Evolutionary conservation across 192 early-diverging fungal genomes (phyloP).

Genomic region (Geranomyces michiganensis): DNA sequence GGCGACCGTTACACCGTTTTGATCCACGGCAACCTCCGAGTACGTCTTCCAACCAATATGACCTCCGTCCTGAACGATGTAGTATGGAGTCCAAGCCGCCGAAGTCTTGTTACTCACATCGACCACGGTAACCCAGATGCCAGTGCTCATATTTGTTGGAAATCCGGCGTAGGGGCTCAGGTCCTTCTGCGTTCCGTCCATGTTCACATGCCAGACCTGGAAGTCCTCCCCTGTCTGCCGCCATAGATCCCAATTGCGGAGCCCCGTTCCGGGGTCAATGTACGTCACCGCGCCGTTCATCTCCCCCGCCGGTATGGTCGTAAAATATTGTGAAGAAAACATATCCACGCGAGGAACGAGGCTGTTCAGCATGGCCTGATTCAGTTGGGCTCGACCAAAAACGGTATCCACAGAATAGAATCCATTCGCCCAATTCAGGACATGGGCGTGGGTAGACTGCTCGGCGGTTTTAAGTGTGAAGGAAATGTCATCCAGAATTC

Average conservation of each 20-base stretch:
- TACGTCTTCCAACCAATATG: slow-evolving; percentile 14
- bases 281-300: slow-evolving; percentile 12
- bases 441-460: background rate
- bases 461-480: background rate
- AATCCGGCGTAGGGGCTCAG: too few relatives aligned
- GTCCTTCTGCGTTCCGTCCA: too few relatives aligned
- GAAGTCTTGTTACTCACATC: too few relatives aligned
- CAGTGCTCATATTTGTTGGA: too few relatives aligned
- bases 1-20: background rate
- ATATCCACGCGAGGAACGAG: slow-evolving; percentile 11
- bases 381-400: background rate
- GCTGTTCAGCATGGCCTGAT: background rate
- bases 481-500: background rate
- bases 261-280: background rate
- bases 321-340: slow-evolving; percentile 13
- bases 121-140: too few relatives aligned
- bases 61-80: too few relatives aligned
- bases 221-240: background rate
- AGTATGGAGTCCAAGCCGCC: too few relatives aligned
- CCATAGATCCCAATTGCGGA: background rate
- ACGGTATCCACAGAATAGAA: background rate
- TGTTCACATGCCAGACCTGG: too few relatives aligned
- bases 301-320: slow-evolving; percentile 16
- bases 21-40: background rate
- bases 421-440: background rate